These are phyloP conservation scores for Geotrichum cucujoidarum DNA, from an alignment of 1,139 yeast genomes.

Conservation along the genomic window DNA sequence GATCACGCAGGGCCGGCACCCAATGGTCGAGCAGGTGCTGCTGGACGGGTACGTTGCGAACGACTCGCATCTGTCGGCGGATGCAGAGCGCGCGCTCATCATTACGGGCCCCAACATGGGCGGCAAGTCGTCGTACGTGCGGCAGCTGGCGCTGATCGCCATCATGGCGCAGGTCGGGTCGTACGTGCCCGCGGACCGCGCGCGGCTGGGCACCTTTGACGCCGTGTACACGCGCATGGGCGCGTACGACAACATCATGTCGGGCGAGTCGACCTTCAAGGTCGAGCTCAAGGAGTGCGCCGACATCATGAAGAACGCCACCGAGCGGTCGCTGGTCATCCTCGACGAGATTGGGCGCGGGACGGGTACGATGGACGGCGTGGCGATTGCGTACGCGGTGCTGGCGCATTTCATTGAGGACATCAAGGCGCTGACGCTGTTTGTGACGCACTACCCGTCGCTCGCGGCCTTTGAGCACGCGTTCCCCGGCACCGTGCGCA, in stretches of 20 bases:
- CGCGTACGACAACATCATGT: constrained; percentile 62
- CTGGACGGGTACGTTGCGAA: constrained; percentile 59
- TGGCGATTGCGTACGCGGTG: constrained; percentile 76
- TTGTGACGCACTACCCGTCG: constrained; percentile 86
- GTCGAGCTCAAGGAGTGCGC: constrained; percentile 66
- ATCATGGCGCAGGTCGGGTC: constrained; percentile 89
- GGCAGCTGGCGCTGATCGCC: constrained; percentile 55
- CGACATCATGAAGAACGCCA: constrained; percentile 48
- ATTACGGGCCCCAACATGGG: constrained; percentile 79
- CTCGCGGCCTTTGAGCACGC: constrained; percentile 50
- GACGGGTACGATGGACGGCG: constrained; percentile 87
- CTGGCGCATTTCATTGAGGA: constrained; percentile 54
- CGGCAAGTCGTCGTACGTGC: constrained; percentile 65
- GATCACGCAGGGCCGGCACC: constrained; percentile 65
- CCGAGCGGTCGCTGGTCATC: constrained; percentile 51
- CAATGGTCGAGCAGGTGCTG: constrained; percentile 60
- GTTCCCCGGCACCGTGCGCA: constrained; percentile 44
- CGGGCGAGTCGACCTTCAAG: constrained; percentile 72
- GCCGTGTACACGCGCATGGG: constrained; percentile 57
- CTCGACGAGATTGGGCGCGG: constrained; percentile 67
- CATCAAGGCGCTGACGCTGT: constrained; percentile 55
- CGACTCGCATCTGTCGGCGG: constrained; percentile 46
- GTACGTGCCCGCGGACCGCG: constrained; percentile 64
- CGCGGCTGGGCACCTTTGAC: constrained; percentile 55
- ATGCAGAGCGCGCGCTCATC: constrained; percentile 42